Evolutionary conservation across 169 alveolate species (phyloP), one percentile per base, ranked within the genome.

Genomic region (Cardiosporidium cionae): DNA sequence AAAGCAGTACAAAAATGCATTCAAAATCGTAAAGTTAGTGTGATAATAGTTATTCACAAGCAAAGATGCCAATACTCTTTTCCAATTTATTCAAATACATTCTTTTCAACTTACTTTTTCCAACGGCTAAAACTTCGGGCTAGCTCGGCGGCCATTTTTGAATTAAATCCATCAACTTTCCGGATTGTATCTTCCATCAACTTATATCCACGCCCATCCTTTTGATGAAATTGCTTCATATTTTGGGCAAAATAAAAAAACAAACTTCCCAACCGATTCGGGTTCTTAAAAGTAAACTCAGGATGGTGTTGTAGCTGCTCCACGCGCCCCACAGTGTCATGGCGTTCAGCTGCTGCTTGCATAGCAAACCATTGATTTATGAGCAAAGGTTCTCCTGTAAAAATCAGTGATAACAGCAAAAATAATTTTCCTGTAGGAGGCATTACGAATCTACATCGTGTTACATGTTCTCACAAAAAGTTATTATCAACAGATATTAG

Each of bases 171-270:
- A 16, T 65, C n/a, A 25, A 72, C 79, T 16, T 28, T 34, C 25
- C 66, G 32, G 1, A 77, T 54, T 1, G 74, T 37, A 31, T 79
- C 80, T 0, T 71, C 76, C 4, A 79, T 28, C 54, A 79, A 33
- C 2, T 22, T 62, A 66, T 79, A 79, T 3, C 84, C 84, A 36
- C 34, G 31, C 7, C 84, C 84, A 22, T 72, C 68, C 0, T 7
- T 25, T 28, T 53, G 52, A 33, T 79, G 84, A 22, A 67, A 67
- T 53, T 62, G 68, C 32, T 70, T 74, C 22, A n/a, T 5, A 6
- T 65, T 32, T 5, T 63, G 65, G 32, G 36, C 31, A 16, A 25
- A n/a, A 5, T 7, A 65, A 33, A 63, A 65, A 16, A 79, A n/a
- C 22, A 79, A 5, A 36, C 33, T 32, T 4, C 72, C 52, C 9